A percentile compares a stretch with the other conserved stretches of the same genome.
Evolutionary conservation across 2,329 filamentous ascomycete genomes (phyloP).

Genomic region (Neoarthrinium moseri): DNA sequence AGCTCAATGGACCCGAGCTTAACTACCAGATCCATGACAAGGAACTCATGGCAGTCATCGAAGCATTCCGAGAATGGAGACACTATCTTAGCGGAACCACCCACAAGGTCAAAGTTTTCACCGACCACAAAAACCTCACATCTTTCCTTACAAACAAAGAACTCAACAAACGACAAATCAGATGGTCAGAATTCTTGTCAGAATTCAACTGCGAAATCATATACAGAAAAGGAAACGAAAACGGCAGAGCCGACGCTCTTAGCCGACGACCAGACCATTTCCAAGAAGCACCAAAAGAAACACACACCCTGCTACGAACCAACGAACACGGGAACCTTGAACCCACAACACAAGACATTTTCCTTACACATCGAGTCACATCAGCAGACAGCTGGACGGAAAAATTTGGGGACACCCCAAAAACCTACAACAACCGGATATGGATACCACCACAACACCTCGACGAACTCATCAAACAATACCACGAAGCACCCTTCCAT

Average conservation of each 20-base stretch:
- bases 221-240: slow-evolving; percentile 9
- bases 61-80: slow-evolving; percentile 20
- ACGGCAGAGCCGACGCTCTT: not conserved
- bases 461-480: too few relatives aligned
- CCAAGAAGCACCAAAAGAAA: too few relatives aligned
- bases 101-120: not conserved
- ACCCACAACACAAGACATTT: too few relatives aligned
- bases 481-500: too few relatives aligned
- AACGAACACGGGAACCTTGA: too few relatives aligned
- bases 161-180: slow-evolving; percentile 19
- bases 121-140: slow-evolving; percentile 22
- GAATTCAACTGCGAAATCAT: slow-evolving; percentile 20
- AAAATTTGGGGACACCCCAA: too few relatives aligned
- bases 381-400: too few relatives aligned
- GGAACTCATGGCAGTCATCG: slow-evolving; percentile 32
- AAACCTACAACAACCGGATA: too few relatives aligned
- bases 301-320: too few relatives aligned
- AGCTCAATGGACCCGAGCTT: slow-evolving; percentile 10
- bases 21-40: slow-evolving; percentile 35
- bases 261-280: not conserved
- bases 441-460: too few relatives aligned
- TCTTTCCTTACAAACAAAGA: slow-evolving; percentile 23
- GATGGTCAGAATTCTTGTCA: slow-evolving; percentile 20
- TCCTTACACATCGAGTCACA: too few relatives aligned
- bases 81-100: slow-evolving; percentile 16